Base-by-base conservation (phyloP, 1,284 basidiomycete genomes). In the Agaricales sp. region DNA sequence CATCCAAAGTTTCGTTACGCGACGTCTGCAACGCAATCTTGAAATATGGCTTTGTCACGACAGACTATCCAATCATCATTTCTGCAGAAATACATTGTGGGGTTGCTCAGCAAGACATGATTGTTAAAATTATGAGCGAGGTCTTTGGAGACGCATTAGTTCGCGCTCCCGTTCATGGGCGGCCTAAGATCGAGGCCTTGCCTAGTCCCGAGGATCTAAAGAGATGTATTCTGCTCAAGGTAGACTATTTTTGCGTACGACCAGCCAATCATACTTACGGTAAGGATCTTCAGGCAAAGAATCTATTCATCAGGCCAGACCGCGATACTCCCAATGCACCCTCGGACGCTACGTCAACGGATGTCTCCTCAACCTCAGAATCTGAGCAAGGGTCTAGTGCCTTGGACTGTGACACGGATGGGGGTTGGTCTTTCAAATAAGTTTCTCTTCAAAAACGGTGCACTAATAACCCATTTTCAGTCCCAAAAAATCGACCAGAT, bases 71-170 rank as follows among this genome's bases (percentile, higher is more conserved):
- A 1, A 70, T 92, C 60, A 85, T 91, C 62, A 77, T 92, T 54
- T 87, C 83, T 24, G 78, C 87, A 25, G 88, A 92, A 64, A 74
- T 88, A 1, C 87, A 90, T 59, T 89, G 84, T 61, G 72, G 74
- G 1, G 56, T 82, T 2, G 63, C 70, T 12, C 87, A 90, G 62
- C 88, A 91, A 61, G 79, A 79, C 21, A 68, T 71, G 55, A 70
- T 90, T 12, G 85, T 77, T 0, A 52, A 58, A 1, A 83, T 87
- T 53, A 72, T 91, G 65, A 67, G 62, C 26, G 74, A 78, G 24
- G 75, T 74, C 3, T 80, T 91, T 54, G 84, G 84, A 1, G 71
- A 77, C 12, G 67, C 71, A 22, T 68, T 91, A 19, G 68, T 87
- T 25, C 70, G 67, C 35, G 69, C 66, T 1, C 75, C 72, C 1